Base-by-base conservation (phyloP, 306 rosid genomes). In the Acacia crassicarpa region DNA sequence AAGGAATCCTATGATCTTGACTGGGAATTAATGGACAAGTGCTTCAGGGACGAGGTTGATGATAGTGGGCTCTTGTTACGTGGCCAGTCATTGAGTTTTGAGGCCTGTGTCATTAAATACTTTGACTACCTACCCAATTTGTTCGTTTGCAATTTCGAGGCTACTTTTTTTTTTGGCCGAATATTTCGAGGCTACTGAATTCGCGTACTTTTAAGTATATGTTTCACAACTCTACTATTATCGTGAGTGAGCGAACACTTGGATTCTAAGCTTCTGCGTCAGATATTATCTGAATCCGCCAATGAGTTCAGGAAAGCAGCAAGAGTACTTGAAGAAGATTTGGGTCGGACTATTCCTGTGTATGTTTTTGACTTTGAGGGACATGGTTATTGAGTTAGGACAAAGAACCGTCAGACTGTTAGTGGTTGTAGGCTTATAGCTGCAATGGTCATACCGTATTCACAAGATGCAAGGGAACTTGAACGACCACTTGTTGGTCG, bases 381-480 rank as follows among this genome's bases (percentile, higher is more conserved):
- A 93, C 48, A 95, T 95, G 98, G 98, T 93, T 67, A 91, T 95
- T 49, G 98, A 0, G 99, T 95, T 58, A 87, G 99, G 87, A 95
- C 98, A 1, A 88, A 68, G 88, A 91, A 86, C 83, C 69, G 94
- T 0, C 98, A 93, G 88, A 92, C 94, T 15, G 90, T 95, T 84
- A 90, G 95, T 83, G 97, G 93, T 33, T 4, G 4, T 33, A 33
- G 38, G 38, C 38, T 85, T 95, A 91, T 83, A 91, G 86, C 79
- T 95, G 95, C 51, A 95, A 93, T 73, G 97, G 92, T 1, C 91
- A 92, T 10, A 90, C 86, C 70, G 92, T 95, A 80, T 93, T 95
- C 79, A 86, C 80, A 8, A 89, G 38, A 87, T 49, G 85, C 92
- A 0, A 89, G 95, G 83, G 88, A 90, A 41, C 97, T 95, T 72